These are phyloP conservation scores for Yamadazyma atlantica DNA, from an alignment of 1,139 yeast species.

Conservation along the genomic window DNA sequence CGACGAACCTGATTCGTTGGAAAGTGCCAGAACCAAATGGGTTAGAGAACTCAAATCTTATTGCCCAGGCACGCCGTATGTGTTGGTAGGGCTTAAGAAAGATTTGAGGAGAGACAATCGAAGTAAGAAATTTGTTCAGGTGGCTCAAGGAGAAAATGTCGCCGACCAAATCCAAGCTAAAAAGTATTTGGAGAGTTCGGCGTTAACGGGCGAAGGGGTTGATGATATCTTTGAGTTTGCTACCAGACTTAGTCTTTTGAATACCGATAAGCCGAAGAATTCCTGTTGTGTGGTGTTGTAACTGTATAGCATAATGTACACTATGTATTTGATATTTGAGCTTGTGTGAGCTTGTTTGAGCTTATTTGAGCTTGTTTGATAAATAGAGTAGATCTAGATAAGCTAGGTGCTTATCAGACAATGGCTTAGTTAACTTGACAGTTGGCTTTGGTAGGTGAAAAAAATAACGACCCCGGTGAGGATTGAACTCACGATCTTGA, in stretches of 20 bases:
- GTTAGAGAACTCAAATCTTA: slow-evolving; percentile 65
- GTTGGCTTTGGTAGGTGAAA: not conserved
- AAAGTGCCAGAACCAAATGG: slow-evolving; percentile 72
- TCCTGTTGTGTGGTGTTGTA: slow-evolving; percentile 38
- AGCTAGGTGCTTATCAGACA: too few species aligned
- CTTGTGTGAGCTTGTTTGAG: too few species aligned
- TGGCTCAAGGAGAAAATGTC: slow-evolving; percentile 55
- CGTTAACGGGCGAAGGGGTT: slow-evolving; percentile 79
- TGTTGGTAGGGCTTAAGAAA: slow-evolving; percentile 69
- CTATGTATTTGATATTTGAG: not conserved
- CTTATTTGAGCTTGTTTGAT: too few species aligned
- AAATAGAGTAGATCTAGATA: too few species aligned
- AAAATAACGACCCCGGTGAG: slow-evolving; percentile 38
- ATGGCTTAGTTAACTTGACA: too few species aligned
- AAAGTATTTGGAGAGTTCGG: slow-evolving; percentile 69
- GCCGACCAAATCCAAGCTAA: slow-evolving; percentile 71
- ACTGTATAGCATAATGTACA: not conserved
- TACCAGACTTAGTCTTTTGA: slow-evolving; percentile 62
- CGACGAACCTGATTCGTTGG: slow-evolving; percentile 67
- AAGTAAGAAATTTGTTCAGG: slow-evolving; percentile 47
- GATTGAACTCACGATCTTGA: slow-evolving; percentile 45
- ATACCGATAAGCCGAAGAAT: slow-evolving; percentile 26
- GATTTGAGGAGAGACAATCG: slow-evolving; percentile 49
- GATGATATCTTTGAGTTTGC: slow-evolving; percentile 80
- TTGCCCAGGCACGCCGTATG: slow-evolving; percentile 65